Base-by-base conservation (phyloP, 2,329 filamentous ascomycete species). In the Penicillium sp. region DNA sequence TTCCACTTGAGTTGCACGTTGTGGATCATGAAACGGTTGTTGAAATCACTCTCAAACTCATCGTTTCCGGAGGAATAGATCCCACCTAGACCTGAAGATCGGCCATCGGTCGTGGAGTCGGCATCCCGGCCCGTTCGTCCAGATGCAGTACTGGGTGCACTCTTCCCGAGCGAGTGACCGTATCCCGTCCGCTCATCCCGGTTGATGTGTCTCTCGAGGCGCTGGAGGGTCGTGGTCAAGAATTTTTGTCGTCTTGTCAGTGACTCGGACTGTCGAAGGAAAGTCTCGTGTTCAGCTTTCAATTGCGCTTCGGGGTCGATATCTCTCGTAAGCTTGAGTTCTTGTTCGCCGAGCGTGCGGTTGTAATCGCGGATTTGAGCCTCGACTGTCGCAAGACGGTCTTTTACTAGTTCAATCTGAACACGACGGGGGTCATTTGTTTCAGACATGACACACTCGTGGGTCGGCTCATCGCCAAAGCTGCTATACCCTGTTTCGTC, bases 1-100 rank as follows among this genome's bases (percentile, higher is more conserved):
- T 96, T 97, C 94, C 94, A 99, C 74, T 99, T 99, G 54, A 99
- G 79, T 68, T 99, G 94, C 70, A 95, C 85, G 66, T 99, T 99
- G 79, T 99, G 94, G 49, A 99, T 89, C 64, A 97, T 93, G 77
- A 99, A 99, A 2, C 94, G 89, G 69, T 99, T 99, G 71, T 95
- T 94, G 79, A 97, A 99, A 70, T 97, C 92, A 72, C 90, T 96
- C 46, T 90, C 87, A 62, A 93, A 93, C 61, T 97, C 92, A 14
- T 89, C 85, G 3, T 87, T 84, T 1, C 88, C 84, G 2, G 87
- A 85, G 1, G 88, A 83, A 59, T 91, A 86, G 49, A 88, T 78
- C 13, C 81, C 83, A 43, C 82, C 79, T 29, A 79, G 65, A 31
- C 82, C 79, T 21, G 73, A 65, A 49, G 80, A 75, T 22, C 81